Evolutionary conservation across 192 early-diverging fungal species (phyloP), one percentile per base, ranked within the genome.

Genomic region (Coemansia javaensis): DNA sequence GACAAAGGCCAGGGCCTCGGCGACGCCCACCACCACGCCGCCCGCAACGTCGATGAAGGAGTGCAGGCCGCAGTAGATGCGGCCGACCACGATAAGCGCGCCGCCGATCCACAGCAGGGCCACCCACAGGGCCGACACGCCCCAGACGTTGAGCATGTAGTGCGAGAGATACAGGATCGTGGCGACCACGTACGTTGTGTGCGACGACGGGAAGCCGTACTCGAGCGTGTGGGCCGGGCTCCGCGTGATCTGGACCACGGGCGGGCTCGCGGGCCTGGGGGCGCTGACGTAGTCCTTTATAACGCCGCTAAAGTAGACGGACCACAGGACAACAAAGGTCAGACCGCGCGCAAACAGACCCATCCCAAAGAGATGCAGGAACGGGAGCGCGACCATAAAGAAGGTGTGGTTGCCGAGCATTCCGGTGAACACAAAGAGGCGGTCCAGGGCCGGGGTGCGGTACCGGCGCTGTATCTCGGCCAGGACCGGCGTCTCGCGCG

Each of bases 181-280:
- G n/a, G 85, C 82, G 20, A 86, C 64, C 1, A 88, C 85, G 63
- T 93, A 93, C 28, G 86, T 80, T 0, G 90, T 83, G 51, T 97
- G 93, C 1, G 89, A 89, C 4, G 89, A 91, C 16, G 93, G 93
- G 55, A 93, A 92, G 13, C 93, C 93, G 53, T 90, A 97, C 63
- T 97, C 93, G 13, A 83, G 64, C 11, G 84, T 80, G 47, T 81
- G 80, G 8, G 80, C 79, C 18, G 70, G 66, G 30, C 80, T 86
- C 48, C 77, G 75, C 6, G 87, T 85, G 46, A 87, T 73, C 15
- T 89, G 83, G 7, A 70, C 68, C 33, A 93, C 79, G 9, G 88
- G 87, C 16, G 89, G 89, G 36, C 82, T 82, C 5, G 80, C 44
- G n/a, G 93, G 93, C 41, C 93, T 68, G 30, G 93, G 91, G 13